A percentile compares a stretch with the other conserved stretches of the same genome.
These are phyloP conservation scores for Crithidia sp. DNA, from an alignment of 208 protist species.

Conservation along the genomic window DNA sequence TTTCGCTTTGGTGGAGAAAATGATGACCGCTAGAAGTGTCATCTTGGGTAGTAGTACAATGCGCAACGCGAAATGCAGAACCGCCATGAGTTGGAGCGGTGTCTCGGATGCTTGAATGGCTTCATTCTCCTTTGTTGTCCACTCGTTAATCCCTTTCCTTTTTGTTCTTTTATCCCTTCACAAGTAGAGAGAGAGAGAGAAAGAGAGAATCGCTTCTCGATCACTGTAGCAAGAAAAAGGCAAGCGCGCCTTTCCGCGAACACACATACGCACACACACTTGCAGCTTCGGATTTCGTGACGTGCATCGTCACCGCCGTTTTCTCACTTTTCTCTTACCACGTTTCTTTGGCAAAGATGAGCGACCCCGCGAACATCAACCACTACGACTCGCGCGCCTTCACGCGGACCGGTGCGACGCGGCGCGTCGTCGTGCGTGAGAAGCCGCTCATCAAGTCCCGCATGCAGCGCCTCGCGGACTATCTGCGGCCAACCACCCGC, in stretches of 20 bases:
- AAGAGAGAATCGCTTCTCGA: background rate
- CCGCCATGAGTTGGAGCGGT: no score
- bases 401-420: slow-evolving; percentile 58
- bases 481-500: slow-evolving; percentile 62
- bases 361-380: slow-evolving; percentile 57
- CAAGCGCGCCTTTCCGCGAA: no score
- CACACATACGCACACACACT: no score
- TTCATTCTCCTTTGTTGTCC: background rate
- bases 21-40: no score
- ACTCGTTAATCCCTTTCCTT: background rate
- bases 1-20: no score
- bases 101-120: no score
- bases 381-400: slow-evolving; percentile 76
- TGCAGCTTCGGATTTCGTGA: no score
- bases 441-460: slow-evolving; percentile 81
- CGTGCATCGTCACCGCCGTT: no score
- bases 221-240: background rate
- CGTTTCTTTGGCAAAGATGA: slow-evolving; percentile 18
- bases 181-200: background rate
- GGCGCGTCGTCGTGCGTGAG: slow-evolving; percentile 78
- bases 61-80: no score
- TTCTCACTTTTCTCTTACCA: background rate
- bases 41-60: no score
- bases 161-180: background rate
- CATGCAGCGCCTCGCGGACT: slow-evolving; percentile 64